Evolutionary conservation across 208 protist species (phyloP).

Genomic region (Willaertia magna): DNA sequence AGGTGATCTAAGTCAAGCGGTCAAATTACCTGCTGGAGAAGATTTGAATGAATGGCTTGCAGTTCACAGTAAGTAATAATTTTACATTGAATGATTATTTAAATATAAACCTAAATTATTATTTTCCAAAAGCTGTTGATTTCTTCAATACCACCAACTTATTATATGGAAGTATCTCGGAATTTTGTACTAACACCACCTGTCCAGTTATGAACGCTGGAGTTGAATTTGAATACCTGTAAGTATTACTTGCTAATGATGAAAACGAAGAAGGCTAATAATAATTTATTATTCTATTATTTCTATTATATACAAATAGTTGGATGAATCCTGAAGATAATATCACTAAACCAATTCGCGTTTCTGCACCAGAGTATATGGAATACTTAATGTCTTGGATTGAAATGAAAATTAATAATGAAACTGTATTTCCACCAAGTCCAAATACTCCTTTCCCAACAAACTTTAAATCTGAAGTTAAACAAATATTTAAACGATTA

Average conservation of each 20-base stretch:
- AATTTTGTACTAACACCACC: constrained; percentile 86
- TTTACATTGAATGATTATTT: neutral
- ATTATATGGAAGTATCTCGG: constrained; percentile 93
- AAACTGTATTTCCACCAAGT: constrained; percentile 83
- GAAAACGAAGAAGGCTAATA: too few species aligned
- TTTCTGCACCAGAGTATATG: constrained; percentile 89
- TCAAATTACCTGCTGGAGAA: constrained; percentile 81
- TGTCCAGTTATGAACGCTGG: constrained; percentile 92
- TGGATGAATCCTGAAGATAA: constrained; percentile 83
- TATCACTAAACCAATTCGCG: constrained; percentile 80
- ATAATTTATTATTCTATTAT: too few species aligned
- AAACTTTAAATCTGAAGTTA: constrained; percentile 53
- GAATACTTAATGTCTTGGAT: constrained; percentile 95
- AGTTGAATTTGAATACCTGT: constrained; percentile 19
- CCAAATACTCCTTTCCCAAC: constrained; percentile 40
- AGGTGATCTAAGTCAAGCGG: constrained; percentile 82
- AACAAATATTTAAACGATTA: constrained; percentile 90
- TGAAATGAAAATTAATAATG: constrained; percentile 85
- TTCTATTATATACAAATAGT: constrained; percentile 89
- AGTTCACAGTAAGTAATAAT: neutral
- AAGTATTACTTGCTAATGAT: too few species aligned
- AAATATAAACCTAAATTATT: neutral
- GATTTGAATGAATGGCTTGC: constrained; percentile 84
- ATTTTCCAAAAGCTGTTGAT: constrained; percentile 57
- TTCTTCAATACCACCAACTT: constrained; percentile 99